These are phyloP conservation scores for Kalanchoe fedtschenkoi DNA, from an alignment of 164 flowering plant genomes.

Conservation along the genomic window DNA sequence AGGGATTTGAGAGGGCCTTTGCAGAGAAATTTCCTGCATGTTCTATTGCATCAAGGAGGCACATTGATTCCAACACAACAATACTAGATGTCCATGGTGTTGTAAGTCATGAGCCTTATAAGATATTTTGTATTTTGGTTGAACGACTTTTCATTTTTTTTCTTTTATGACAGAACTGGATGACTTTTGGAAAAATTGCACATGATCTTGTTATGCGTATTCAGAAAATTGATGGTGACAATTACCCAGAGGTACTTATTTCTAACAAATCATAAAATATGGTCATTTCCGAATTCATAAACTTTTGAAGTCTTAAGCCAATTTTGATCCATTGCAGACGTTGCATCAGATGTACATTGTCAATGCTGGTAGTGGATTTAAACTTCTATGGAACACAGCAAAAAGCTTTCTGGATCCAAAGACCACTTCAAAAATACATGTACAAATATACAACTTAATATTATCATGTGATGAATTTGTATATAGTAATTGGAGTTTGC, in stretches of 20 bases:
- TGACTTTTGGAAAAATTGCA: slow-evolving; percentile 74
- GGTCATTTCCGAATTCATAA: neutral
- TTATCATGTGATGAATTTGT: neutral
- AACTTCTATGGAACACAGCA: slow-evolving; percentile 65
- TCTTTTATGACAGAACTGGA: slow-evolving; percentile 47
- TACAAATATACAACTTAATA: slow-evolving; percentile 14
- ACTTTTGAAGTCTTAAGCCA: neutral
- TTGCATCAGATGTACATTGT: slow-evolving; percentile 81
- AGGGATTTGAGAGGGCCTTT: slow-evolving; percentile 76
- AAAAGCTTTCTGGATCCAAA: slow-evolving; percentile 75
- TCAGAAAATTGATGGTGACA: slow-evolving; percentile 78
- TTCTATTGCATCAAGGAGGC: slow-evolving; percentile 63
- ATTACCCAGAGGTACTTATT: slow-evolving; percentile 80
- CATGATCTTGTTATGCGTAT: slow-evolving; percentile 73
- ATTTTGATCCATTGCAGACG: slow-evolving; percentile 45
- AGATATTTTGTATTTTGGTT: slow-evolving; percentile 1
- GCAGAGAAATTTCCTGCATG: slow-evolving; percentile 76
- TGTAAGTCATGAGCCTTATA: slow-evolving; percentile 29
- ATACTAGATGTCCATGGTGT: slow-evolving; percentile 76
- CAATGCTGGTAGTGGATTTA: slow-evolving; percentile 86
- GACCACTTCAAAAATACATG: slow-evolving; percentile 84
- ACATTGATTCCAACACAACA: slow-evolving; percentile 51
- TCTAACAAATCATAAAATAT: neutral
- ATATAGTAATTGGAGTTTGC: slow-evolving; percentile 4
- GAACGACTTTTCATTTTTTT: slow-evolving; percentile 8